Conservation (phyloP, 352 stramenopile species). For the Phytophthora constricta region DNA sequence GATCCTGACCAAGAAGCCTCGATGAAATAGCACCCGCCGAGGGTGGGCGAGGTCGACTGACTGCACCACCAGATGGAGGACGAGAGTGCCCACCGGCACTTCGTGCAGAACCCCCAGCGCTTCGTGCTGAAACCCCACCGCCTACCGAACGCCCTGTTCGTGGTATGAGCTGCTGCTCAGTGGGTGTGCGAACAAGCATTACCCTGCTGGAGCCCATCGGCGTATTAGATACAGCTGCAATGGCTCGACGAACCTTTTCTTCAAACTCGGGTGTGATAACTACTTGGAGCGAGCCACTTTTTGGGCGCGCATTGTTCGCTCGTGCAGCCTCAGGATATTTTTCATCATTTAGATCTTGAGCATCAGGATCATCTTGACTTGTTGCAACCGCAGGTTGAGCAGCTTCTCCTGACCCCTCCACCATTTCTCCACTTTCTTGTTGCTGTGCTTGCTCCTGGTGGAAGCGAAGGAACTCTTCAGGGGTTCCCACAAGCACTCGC, state of each 20-base stretch:
- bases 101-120: conserved; percentile 5
- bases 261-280: conserved; percentile 57
- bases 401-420: background rate
- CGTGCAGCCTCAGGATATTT: background rate
- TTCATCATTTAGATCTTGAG: background rate
- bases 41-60: conserved; percentile 20
- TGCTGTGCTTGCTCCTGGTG: conserved; percentile 36
- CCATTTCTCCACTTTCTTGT: background rate
- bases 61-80: conserved; percentile 19
- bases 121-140: conserved; percentile 7
- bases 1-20: conserved; percentile 3
- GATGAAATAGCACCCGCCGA: conserved; percentile 9
- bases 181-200: conserved; percentile 50
- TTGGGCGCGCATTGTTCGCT: background rate
- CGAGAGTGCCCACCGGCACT: conserved; percentile 20
- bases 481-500: conserved; percentile 75
- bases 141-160: conserved; percentile 10
- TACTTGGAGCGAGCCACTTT: background rate
- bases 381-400: background rate
- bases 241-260: conserved; percentile 57
- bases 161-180: conserved; percentile 28
- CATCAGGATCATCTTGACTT: background rate
- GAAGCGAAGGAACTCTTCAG: conserved; percentile 55
- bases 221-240: conserved; percentile 51
- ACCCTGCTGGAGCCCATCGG: conserved; percentile 51